A percentile compares a stretch with the other conserved stretches of the same genome.
phyloP scores from a whole-genome alignment of 108 stramenopile species.

The Ochromonas danica region DNA sequence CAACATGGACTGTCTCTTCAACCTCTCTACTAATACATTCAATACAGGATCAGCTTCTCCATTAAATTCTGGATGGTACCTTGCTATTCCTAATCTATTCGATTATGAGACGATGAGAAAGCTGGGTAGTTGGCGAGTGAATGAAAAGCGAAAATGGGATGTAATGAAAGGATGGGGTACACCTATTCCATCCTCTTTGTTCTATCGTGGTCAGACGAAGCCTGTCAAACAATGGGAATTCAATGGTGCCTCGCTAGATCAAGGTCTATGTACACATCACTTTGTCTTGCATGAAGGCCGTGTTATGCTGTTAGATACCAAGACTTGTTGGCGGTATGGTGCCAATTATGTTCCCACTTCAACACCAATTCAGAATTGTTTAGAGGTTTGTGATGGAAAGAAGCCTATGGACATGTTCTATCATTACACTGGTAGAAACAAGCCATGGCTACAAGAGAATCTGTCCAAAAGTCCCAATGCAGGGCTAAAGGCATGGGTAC shows the following conservation, averaged over 20 bases:
- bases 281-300: slow-evolving; percentile 7
- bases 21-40: slow-evolving; percentile 8
- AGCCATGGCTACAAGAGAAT: slow-evolving; percentile 23
- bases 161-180: not conserved
- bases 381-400: slow-evolving; percentile 8
- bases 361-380: not conserved
- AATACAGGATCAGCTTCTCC: not conserved
- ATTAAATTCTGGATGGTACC: slow-evolving; percentile 30
- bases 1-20: slow-evolving; percentile 34
- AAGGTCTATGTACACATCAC: slow-evolving; percentile 28
- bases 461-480: not conserved
- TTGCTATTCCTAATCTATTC: slow-evolving; percentile 8
- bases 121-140: not conserved
- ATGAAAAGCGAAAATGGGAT: slow-evolving; percentile 23
- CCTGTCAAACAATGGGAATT: slow-evolving; percentile 4
- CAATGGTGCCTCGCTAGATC: slow-evolving; percentile 28
- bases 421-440: slow-evolving; percentile 30
- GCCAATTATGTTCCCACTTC: not conserved
- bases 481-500: not conserved
- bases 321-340: slow-evolving; percentile 4
- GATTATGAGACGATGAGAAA: not conserved
- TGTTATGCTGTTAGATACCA: slow-evolving; percentile 21
- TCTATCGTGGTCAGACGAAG: not conserved
- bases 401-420: not conserved
- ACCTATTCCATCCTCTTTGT: not conserved